phyloP scores from a whole-genome alignment of 768 basidiomycete genomes.

The Calocera cornea region DNA sequence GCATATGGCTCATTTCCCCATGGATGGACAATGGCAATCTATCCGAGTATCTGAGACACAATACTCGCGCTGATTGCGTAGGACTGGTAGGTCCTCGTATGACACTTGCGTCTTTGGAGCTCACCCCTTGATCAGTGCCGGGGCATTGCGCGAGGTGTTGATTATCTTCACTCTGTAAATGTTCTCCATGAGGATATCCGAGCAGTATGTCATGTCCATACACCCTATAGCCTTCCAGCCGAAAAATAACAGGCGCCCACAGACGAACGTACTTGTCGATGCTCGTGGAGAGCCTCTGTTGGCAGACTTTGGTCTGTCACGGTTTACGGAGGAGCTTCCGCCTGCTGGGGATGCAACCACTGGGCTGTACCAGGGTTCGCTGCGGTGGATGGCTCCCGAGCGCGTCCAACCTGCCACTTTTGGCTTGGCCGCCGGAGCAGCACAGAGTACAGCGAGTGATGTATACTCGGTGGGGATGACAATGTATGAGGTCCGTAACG shows the following conservation, averaged over 20 bases:
- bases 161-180: neutral
- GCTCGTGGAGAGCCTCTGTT: neutral
- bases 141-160: neutral
- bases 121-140: neutral
- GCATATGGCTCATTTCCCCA: neutral
- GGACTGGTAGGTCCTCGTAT: neutral
- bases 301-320: neutral
- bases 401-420: neutral
- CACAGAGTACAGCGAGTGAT: neutral
- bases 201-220: neutral
- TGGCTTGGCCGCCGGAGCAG: neutral
- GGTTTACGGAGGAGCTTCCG: neutral
- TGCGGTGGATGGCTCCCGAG: neutral
- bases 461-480: constrained; percentile 1
- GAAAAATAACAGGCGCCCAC: neutral
- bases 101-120: neutral
- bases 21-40: neutral
- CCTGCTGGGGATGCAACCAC: neutral
- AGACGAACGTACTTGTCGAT: neutral
- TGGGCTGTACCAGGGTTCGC: neutral
- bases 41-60: neutral
- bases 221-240: neutral
- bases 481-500: neutral
- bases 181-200: neutral
- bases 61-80: neutral